These are phyloP conservation scores for Yamadazyma tumulicola DNA, from an alignment of 805 yeast species.

Conservation along the genomic window DNA sequence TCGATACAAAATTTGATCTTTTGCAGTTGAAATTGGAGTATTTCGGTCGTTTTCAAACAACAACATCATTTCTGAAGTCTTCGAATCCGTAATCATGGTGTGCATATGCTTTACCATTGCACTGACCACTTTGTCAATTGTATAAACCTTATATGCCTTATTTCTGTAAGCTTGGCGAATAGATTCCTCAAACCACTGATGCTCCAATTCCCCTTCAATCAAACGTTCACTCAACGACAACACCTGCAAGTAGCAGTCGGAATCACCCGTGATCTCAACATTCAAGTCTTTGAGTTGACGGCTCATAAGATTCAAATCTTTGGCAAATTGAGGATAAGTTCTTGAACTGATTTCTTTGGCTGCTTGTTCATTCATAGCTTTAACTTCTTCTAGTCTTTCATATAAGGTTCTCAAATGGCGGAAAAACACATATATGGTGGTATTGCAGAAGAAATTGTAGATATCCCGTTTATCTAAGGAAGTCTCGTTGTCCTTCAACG, in stretches of 20 bases:
- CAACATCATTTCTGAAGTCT: constrained; percentile 74
- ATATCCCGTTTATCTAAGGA: constrained; percentile 43
- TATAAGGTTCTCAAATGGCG: constrained; percentile 81
- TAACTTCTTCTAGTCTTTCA: constrained; percentile 75
- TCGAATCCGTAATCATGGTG: constrained; percentile 71
- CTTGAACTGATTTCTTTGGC: constrained; percentile 67
- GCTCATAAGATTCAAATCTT: constrained; percentile 77
- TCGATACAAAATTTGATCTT: constrained; percentile 86
- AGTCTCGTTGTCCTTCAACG: constrained; percentile 22
- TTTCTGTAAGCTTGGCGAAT: constrained; percentile 92
- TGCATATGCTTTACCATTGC: constrained; percentile 75
- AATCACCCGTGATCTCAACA: constrained; percentile 58
- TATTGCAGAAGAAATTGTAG: constrained; percentile 81
- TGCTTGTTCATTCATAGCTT: constrained; percentile 64
- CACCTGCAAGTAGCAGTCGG: constrained; percentile 75
- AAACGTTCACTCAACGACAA: constrained; percentile 67
- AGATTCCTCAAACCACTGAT: constrained; percentile 92
- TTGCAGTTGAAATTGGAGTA: constrained; percentile 62
- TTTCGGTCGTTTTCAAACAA: constrained; percentile 81
- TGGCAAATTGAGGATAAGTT: constrained; percentile 71
- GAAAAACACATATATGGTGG: constrained; percentile 84
- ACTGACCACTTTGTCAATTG: constrained; percentile 89
- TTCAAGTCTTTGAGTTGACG: constrained; percentile 81
- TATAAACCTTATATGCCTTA: constrained; percentile 87
- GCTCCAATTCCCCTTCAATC: constrained; percentile 88